A percentile compares a stretch with the other conserved stretches of the same genome.
phyloP scores from a whole-genome alignment of 2,329 filamentous ascomycete species.

The Xylariaceae sp. region DNA sequence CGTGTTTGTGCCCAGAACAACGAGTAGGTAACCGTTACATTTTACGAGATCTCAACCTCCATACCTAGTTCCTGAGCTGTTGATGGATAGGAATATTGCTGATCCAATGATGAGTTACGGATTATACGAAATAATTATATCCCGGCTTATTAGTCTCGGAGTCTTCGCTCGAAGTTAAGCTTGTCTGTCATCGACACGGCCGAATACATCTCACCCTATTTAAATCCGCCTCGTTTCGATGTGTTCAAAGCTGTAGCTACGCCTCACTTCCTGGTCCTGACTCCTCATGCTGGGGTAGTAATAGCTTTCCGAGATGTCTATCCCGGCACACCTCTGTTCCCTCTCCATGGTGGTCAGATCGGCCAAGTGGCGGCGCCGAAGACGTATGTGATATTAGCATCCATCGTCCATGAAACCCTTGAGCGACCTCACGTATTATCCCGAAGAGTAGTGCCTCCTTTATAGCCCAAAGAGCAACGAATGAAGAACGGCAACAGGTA shows the following conservation, averaged over 20 bases:
- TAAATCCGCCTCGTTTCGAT: no score
- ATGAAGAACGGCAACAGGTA: conserved; percentile 3
- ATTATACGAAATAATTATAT: background rate
- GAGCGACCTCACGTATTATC: background rate
- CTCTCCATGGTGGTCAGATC: background rate
- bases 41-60: background rate
- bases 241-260: no score
- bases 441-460: no score
- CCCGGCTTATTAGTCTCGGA: background rate
- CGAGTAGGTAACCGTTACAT: background rate
- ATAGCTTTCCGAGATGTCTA: background rate
- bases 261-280: no score
- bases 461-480: background rate
- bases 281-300: no score
- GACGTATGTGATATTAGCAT: conserved; percentile 1
- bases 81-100: no score
- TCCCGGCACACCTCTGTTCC: background rate
- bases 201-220: no score
- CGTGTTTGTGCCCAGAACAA: background rate
- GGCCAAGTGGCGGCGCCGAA: conserved; percentile 4
- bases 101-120: background rate
- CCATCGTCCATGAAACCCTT: background rate
- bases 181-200: background rate
- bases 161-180: background rate
- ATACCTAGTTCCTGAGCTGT: no score